A percentile compares a stretch with the other conserved stretches of the same genome.
phyloP scores from a whole-genome alignment of 2,329 filamentous ascomycete species.

The Acrocalymma vagum region DNA sequence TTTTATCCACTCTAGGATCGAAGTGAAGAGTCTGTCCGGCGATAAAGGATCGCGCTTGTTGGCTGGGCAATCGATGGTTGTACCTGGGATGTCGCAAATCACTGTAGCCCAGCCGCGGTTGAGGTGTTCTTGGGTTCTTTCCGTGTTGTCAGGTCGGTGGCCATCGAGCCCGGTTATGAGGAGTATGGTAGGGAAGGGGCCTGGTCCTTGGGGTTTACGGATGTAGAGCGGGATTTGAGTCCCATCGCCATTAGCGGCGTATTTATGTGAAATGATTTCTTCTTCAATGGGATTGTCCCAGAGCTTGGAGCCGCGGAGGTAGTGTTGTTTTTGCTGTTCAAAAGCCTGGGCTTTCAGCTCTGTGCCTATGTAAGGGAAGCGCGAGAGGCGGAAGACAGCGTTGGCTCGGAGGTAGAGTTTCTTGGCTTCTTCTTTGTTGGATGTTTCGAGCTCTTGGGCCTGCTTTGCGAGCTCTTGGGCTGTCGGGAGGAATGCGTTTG shows the following conservation, averaged over 20 bases:
- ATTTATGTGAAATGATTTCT: slow-evolving; percentile 65
- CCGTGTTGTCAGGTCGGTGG: slow-evolving; percentile 60
- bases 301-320: slow-evolving; percentile 60
- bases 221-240: slow-evolving; percentile 70
- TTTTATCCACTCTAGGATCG: slow-evolving; percentile 61
- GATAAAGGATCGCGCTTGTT: slow-evolving; percentile 55
- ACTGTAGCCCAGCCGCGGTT: slow-evolving; percentile 58
- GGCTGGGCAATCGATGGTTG: slow-evolving; percentile 62
- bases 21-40: slow-evolving; percentile 62
- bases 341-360: slow-evolving; percentile 67
- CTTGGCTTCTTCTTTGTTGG: slow-evolving; percentile 61
- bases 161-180: slow-evolving; percentile 67
- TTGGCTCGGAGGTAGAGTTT: slow-evolving; percentile 74
- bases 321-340: slow-evolving; percentile 70
- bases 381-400: slow-evolving; percentile 74
- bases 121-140: slow-evolving; percentile 56
- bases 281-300: slow-evolving; percentile 66
- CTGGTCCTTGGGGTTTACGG: slow-evolving; percentile 58
- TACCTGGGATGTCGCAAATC: slow-evolving; percentile 65
- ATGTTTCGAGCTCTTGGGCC: slow-evolving; percentile 59
- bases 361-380: slow-evolving; percentile 68
- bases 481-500: slow-evolving; percentile 66
- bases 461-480: slow-evolving; percentile 64
- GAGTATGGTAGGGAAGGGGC: slow-evolving; percentile 60
- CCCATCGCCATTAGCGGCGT: slow-evolving; percentile 61